Conservation (phyloP, 192 early-diverging fungal genomes). For the Coemansia erecta region DNA sequence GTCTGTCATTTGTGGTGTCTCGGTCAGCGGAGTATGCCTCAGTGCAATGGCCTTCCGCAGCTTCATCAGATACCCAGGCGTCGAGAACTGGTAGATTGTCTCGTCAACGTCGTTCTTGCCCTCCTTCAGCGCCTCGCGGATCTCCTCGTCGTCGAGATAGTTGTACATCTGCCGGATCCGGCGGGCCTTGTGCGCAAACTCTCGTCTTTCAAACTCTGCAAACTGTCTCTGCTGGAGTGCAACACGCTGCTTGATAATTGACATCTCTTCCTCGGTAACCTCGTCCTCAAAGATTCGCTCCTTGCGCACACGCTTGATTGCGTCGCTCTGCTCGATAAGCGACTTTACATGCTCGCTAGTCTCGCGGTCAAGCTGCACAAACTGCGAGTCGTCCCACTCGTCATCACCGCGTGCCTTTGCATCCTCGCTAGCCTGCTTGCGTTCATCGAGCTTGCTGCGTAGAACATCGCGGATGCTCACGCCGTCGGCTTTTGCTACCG, state of each 20-base stretch:
- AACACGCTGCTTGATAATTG: constrained; percentile 87
- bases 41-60: constrained; percentile 70
- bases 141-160: constrained; percentile 80
- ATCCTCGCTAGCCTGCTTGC: constrained; percentile 20
- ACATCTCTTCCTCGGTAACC: constrained; percentile 85
- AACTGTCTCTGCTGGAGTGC: constrained; percentile 90
- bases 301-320: constrained; percentile 75
- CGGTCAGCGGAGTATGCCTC: constrained; percentile 56
- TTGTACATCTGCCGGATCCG: constrained; percentile 77
- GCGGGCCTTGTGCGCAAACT: constrained; percentile 72
- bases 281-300: constrained; percentile 87
- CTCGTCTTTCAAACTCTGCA: constrained; percentile 80
- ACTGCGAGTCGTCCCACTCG: constrained; percentile 49
- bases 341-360: constrained; percentile 54
- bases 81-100: constrained; percentile 82
- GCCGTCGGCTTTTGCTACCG: constrained; percentile 5
- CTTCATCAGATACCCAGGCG: constrained; percentile 66
- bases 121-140: constrained; percentile 77
- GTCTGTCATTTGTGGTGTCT: constrained; percentile 64
- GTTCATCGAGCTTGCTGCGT: constrained; percentile 37
- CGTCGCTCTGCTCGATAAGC: constrained; percentile 61
- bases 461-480: constrained; percentile 50
- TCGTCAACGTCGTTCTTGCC: constrained; percentile 85
- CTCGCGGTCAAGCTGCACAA: constrained; percentile 55
- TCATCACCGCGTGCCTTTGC: constrained; percentile 42